Conservation (phyloP, 2,329 filamentous ascomycete genomes). For the Cercospora sesami region DNA sequence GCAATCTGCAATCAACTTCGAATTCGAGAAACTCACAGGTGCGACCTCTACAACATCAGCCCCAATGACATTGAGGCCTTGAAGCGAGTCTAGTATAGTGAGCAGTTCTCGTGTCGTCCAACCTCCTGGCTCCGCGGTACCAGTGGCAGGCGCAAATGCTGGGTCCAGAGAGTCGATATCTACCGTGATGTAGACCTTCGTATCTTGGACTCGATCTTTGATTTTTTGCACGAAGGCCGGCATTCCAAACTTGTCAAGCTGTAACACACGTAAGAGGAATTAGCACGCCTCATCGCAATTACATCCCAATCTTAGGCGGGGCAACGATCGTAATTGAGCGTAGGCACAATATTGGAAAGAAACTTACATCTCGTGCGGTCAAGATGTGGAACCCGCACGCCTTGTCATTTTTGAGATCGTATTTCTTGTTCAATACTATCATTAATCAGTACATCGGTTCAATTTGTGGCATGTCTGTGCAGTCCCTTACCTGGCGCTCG, state of each 20-base stretch:
- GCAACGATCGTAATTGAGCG: background rate
- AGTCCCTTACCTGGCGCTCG: constrained; percentile 48
- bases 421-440: constrained; percentile 47
- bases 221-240: constrained; percentile 51
- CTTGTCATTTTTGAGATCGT: constrained; percentile 57
- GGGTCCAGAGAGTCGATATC: constrained; percentile 61
- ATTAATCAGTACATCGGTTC: background rate
- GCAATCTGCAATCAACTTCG: background rate
- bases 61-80: constrained; percentile 58
- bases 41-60: constrained; percentile 64
- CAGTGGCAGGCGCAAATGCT: constrained; percentile 55
- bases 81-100: constrained; percentile 60
- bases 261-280: background rate
- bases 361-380: constrained; percentile 50
- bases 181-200: constrained; percentile 57
- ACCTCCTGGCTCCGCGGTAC: constrained; percentile 62
- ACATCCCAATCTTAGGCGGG: background rate
- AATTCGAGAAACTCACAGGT: constrained; percentile 38
- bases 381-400: constrained; percentile 61
- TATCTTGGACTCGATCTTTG: constrained; percentile 53
- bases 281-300: background rate
- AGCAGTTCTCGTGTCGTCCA: constrained; percentile 62
- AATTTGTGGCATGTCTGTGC: background rate
- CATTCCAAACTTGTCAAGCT: constrained; percentile 52
- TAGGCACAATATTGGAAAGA: background rate